Evolutionary conservation across 306 rosid genomes (phyloP), one percentile per base, ranked within the genome.

Genomic region (Castanea crenata): DNA sequence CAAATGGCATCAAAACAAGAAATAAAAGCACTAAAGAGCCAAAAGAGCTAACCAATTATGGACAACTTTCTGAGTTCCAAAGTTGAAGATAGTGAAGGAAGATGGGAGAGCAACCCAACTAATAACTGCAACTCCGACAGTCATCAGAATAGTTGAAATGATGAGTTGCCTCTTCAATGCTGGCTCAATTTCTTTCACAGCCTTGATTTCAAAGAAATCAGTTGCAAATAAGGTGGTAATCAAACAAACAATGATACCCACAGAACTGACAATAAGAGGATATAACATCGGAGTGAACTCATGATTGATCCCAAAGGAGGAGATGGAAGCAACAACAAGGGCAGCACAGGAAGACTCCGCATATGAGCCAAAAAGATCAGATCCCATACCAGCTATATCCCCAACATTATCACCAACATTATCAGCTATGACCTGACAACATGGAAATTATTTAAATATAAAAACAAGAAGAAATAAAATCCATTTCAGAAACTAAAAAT

Each of bases 321-420:
- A 95, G 80, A 95, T 95, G 79, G 99, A 95, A 74, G 98, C 99
- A 77, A 95, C 97, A 80, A 95, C 96, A 46, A 95, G 97, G 49
- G 99, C 99, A 73, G 99, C 99, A 88, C 99, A 95, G 20, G 99
- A 95, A 23, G 99, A 82, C 92, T 95, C 99, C 1, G 99, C 99
- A 74, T 95, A 91, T 19, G 99, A 95, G 71, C 99, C 99, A 79
- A 95, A 93, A 65, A 95, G 97, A 78, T 95, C 99, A 20, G 99
- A 95, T 71, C 98, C 98, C 99, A 95, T 93, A 51, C 97, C 99
- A n/a, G 98, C 98, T 4, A 95, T 93, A 75, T 93, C 99, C 41
- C 99, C 99, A 82, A 95, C 99, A 85, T 95, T 95, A 75, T 95
- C 98, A 29, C 99, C 98, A 73, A 95, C 99, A 79, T 92, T 93